Evolutionary conservation across 2,329 filamentous ascomycete species (phyloP).

Genomic region (Aspergillus versicolor): DNA sequence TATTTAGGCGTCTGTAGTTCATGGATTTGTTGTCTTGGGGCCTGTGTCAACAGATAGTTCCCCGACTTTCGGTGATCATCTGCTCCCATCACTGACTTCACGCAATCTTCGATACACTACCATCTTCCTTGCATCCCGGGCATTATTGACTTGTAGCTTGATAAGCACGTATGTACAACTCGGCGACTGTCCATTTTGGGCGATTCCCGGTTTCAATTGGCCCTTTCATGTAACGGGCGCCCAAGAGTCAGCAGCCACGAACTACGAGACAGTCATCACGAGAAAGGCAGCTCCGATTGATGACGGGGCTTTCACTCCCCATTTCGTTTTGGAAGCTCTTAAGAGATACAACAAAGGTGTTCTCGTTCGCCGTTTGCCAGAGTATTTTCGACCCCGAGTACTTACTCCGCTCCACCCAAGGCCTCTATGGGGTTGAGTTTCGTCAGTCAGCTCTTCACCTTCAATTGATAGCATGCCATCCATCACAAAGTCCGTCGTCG

Average conservation of each 20-base stretch:
- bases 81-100: background rate
- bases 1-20: no score
- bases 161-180: background rate
- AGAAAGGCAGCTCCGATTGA: background rate
- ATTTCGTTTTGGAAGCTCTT: no score
- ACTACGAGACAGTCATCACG: background rate
- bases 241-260: background rate
- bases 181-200: background rate
- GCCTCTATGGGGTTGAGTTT: background rate
- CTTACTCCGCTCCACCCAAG: background rate
- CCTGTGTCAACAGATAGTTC: background rate
- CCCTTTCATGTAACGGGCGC: background rate
- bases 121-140: no score
- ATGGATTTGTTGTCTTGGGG: no score
- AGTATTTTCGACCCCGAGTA: slow-evolving; percentile 1
- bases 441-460: background rate
- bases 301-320: background rate
- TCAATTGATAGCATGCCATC: background rate
- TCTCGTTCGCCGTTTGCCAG: background rate
- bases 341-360: background rate
- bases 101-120: background rate
- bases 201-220: background rate
- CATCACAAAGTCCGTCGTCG: background rate
- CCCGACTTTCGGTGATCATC: background rate
- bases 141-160: background rate